Conservation (phyloP, 2,329 filamentous ascomycete genomes). For the Stagonosporopsis vannaccii region DNA sequence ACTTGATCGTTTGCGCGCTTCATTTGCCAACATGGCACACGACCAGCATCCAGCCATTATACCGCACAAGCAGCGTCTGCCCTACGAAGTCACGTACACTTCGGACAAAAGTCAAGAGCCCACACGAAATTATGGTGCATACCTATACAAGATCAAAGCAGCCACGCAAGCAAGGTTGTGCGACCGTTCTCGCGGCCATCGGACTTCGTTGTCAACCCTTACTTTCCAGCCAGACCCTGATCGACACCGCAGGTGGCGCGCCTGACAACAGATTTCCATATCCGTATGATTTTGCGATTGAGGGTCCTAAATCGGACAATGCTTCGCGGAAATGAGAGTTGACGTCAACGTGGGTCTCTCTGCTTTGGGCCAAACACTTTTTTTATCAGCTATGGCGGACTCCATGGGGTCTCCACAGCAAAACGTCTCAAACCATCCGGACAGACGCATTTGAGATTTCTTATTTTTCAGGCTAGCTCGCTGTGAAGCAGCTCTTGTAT, state of each 20-base stretch:
- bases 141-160: background rate
- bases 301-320: background rate
- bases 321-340: background rate
- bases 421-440: background rate
- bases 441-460: background rate
- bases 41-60: background rate
- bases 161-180: background rate
- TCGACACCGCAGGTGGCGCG: background rate
- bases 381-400: background rate
- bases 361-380: background rate
- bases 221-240: background rate
- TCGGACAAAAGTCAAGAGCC: background rate
- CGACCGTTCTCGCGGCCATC: background rate
- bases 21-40: background rate
- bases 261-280: background rate
- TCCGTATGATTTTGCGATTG: background rate
- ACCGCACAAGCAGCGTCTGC: background rate
- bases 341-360: background rate
- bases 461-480: background rate
- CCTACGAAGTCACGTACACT: background rate
- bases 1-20: too few species aligned
- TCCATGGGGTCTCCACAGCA: background rate
- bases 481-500: background rate
- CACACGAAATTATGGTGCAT: background rate
- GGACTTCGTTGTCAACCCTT: conserved; percentile 5